Evolutionary conservation across 2,329 filamentous ascomycete species (phyloP).

Genomic region (Aureobasidium musti): DNA sequence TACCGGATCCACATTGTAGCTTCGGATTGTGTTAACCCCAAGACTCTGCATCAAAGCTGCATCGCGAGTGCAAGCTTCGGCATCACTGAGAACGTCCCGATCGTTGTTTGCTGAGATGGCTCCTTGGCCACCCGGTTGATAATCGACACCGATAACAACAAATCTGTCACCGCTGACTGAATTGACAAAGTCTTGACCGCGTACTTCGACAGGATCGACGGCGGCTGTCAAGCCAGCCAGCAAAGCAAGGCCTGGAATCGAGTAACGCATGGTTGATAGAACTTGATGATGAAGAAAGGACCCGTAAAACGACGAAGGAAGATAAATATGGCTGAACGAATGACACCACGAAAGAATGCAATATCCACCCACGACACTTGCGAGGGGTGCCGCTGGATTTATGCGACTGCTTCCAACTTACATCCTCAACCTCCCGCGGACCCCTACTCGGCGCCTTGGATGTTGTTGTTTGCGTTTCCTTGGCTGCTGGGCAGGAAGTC

Average conservation of each 20-base stretch:
- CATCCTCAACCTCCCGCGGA: slow-evolving; percentile 14
- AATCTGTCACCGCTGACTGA: slow-evolving; percentile 59
- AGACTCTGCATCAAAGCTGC: slow-evolving; percentile 64
- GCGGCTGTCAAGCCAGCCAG: slow-evolving; percentile 48
- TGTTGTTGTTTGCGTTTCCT: slow-evolving; percentile 22
- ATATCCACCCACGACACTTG: not conserved
- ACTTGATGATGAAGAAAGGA: not conserved
- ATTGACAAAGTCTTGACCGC: slow-evolving; percentile 64
- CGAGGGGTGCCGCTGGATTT: slow-evolving; percentile 15
- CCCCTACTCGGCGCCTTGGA: slow-evolving; percentile 18
- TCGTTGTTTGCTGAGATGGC: slow-evolving; percentile 55
- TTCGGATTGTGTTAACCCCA: slow-evolving; percentile 65
- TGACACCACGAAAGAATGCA: not conserved
- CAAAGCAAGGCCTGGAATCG: slow-evolving; percentile 18
- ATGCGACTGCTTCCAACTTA: slow-evolving; percentile 13
- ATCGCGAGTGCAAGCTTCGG: slow-evolving; percentile 61
- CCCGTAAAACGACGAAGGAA: not conserved
- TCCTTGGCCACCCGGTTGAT: slow-evolving; percentile 63
- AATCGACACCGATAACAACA: slow-evolving; percentile 65
- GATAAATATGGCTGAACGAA: slow-evolving; percentile 11
- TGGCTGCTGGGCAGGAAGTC: slow-evolving; percentile 17
- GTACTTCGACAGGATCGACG: slow-evolving; percentile 58
- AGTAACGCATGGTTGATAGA: slow-evolving; percentile 2
- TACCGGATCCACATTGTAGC: slow-evolving; percentile 61
- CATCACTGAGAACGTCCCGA: slow-evolving; percentile 59